These are phyloP conservation scores for Ophryocystis elektroscirrha DNA, from an alignment of 169 alveolate genomes.

Conservation along the genomic window DNA sequence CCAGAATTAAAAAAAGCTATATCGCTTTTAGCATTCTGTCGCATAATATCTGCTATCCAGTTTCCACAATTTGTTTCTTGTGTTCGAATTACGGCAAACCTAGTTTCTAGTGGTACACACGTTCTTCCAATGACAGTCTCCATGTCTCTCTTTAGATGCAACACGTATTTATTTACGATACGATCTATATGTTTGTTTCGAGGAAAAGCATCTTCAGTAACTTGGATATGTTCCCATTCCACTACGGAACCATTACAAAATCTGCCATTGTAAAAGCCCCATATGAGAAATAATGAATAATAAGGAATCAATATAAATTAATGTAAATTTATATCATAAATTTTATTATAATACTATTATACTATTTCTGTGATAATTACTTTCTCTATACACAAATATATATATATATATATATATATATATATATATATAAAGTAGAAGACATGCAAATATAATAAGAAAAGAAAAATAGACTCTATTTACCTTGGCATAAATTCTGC, in stretches of 20 bases:
- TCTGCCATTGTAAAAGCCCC: too few relatives aligned
- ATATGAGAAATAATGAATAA: too few relatives aligned
- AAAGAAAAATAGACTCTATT: too few relatives aligned
- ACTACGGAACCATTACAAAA: conserved; percentile 33
- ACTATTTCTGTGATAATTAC: too few relatives aligned
- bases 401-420: too few relatives aligned
- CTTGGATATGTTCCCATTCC: conserved; percentile 27
- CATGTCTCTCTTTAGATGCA: conserved; percentile 28
- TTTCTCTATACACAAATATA: too few relatives aligned
- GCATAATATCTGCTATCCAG: conserved; percentile 50
- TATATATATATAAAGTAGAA: too few relatives aligned
- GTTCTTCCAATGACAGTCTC: conserved; percentile 35
- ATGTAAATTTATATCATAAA: too few relatives aligned
- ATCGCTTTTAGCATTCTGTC: conserved; percentile 40
- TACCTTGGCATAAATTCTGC: too few relatives aligned
- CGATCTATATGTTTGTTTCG: conserved; percentile 26
- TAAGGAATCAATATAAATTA: too few relatives aligned
- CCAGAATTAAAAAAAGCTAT: conserved; percentile 55
- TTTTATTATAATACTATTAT: too few relatives aligned
- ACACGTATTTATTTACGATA: conserved; percentile 25
- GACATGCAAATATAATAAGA: too few relatives aligned
- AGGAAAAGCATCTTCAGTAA: conserved; percentile 10
- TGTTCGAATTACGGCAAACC: conserved; percentile 39
- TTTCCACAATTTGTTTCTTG: conserved; percentile 48
- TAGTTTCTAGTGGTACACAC: conserved; percentile 42